Base-by-base conservation (phyloP, 2,329 filamentous ascomycete species). In the Phialophora tarda region DNA sequence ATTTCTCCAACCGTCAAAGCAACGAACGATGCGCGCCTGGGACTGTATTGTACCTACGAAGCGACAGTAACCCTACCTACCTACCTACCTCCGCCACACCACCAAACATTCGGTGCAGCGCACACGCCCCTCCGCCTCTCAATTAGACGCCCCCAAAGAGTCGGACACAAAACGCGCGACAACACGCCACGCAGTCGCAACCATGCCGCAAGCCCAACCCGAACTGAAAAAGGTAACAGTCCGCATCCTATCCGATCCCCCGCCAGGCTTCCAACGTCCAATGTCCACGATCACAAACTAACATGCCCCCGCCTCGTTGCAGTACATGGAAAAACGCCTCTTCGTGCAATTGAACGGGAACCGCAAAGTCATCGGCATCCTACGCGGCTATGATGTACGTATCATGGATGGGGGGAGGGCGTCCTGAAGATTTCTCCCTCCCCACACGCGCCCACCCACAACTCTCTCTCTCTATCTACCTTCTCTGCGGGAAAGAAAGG, bases 271-370 rank as follows among this genome's bases (percentile, higher is more conserved):
- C 34, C 70, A 69, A 24, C n/a, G 17, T 69, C 34, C 70, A 69
- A 24, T 11, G 17, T 32, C 28, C 17, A 26, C 11, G 32, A 34
- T 28, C 28, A 41, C 44, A 47, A 8, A 58, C n/a, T 8, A 58
- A 57, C 30, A 21, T 1, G 1, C 14, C 23, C 2, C 21, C 6
- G 21, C 38, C 21, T 47, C 23, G 30, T 12, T 24, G 59, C 75
- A 99, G 95, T 99, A 99, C 82, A 93, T 99, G 82, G 95, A 99
- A 85, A 99, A 99, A 88, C 88, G 94, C 82, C 87, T 99, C 77
- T 97, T 97, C 80, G 93, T 98, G 73, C 94, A 99, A 81, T 84
- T 99, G 62, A 99, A 99, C 81, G 95, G 95, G 77, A 97, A 93
- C 80, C 91, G 95, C 79, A 98, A 97, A 82, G 94, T 99, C 69